phyloP scores from a whole-genome alignment of 306 rosid species.

The Ammopiptanthus mongolicus region DNA sequence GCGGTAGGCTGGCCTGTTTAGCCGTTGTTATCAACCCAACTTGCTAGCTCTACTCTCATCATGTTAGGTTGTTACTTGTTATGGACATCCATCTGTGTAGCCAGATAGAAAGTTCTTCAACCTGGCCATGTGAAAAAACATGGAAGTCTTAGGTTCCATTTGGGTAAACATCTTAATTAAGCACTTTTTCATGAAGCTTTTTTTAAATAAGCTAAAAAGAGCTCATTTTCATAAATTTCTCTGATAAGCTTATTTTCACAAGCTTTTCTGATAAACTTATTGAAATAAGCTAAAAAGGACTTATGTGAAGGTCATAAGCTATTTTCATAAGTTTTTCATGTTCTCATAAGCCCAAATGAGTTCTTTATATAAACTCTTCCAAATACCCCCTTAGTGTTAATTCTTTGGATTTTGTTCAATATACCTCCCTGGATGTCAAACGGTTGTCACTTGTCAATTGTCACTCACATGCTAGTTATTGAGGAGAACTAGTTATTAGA shows the following conservation, averaged over 20 bases:
- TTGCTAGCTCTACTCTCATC: background rate
- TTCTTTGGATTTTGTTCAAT: background rate
- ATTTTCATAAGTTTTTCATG: no score
- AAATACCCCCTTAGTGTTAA: background rate
- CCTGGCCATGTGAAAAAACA: background rate
- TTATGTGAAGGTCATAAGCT: no score
- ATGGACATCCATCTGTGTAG: background rate
- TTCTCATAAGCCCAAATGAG: no score
- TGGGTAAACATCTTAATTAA: no score
- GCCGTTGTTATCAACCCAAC: background rate
- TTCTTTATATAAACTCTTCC: no score
- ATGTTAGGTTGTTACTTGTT: background rate
- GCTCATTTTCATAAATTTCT: no score
- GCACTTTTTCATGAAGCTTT: no score
- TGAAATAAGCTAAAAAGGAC: no score
- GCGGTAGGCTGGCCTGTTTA: background rate
- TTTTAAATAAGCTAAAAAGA: no score
- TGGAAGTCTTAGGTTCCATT: background rate
- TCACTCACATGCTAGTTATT: background rate
- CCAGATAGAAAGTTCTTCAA: background rate
- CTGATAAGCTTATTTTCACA: no score
- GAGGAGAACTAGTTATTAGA: background rate
- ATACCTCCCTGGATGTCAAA: background rate
- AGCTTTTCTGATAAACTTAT: no score
- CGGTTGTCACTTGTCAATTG: background rate